These are phyloP conservation scores for Raffaelea ambrosiae DNA, from an alignment of 2,329 filamentous ascomycete species.

Conservation along the genomic window DNA sequence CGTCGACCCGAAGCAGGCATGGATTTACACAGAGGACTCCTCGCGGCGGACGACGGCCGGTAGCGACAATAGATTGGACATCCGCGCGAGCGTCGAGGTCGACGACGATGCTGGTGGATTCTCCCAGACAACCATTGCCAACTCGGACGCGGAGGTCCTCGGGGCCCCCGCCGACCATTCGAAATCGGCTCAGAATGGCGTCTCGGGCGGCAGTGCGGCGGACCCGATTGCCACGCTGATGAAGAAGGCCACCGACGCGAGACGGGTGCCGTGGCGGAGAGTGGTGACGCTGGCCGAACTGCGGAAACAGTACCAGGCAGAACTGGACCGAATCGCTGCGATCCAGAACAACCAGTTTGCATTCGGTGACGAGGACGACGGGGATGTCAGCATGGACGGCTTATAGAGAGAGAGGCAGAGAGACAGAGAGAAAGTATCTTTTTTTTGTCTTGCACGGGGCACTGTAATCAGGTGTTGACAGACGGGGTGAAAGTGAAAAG, in stretches of 20 bases:
- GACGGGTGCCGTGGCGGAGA: conserved; percentile 47
- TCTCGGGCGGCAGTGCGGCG: too few relatives aligned
- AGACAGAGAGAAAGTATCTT: not conserved
- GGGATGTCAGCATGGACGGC: conserved; percentile 46
- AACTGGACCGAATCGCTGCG: conserved; percentile 79
- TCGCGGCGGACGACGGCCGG: conserved; percentile 13
- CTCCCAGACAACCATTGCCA: not conserved
- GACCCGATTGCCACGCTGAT: conserved; percentile 16
- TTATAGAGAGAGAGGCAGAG: conserved; percentile 12
- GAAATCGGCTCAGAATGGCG: too few relatives aligned
- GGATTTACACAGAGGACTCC: conserved; percentile 55
- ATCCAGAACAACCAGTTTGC: conserved; percentile 88
- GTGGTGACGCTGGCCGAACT: conserved; percentile 82
- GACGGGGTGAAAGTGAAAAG: too few relatives aligned
- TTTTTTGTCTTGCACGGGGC: not conserved
- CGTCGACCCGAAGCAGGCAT: conserved; percentile 72
- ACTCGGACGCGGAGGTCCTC: not conserved
- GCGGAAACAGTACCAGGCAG: conserved; percentile 78
- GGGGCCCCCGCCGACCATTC: too few relatives aligned
- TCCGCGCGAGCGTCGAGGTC: conserved; percentile 1
- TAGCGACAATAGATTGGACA: not conserved
- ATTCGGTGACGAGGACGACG: conserved; percentile 42
- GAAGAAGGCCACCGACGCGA: conserved; percentile 12
- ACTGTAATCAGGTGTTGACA: too few relatives aligned
- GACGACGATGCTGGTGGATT: conserved; percentile 11